Base-by-base conservation (phyloP, 2,329 filamentous ascomycete genomes). In the Ascochyta fabae region DNA sequence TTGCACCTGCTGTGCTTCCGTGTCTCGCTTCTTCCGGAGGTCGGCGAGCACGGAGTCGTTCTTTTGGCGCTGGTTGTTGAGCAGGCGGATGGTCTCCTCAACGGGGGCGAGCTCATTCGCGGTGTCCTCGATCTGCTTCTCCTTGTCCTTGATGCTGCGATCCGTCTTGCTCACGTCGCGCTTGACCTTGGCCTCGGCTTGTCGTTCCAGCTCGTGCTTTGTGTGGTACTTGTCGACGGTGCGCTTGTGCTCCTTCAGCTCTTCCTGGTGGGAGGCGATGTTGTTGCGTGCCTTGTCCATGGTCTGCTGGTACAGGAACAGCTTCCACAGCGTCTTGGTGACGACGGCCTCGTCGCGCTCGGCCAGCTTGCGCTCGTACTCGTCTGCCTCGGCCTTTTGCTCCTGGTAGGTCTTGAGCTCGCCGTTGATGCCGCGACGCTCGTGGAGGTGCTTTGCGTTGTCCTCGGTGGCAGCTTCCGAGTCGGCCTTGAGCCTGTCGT, bases 371-470 rank as follows among this genome's bases (percentile, higher is more conserved):
- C 86, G 88, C 71, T 96, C 90, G 72, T 94, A 99, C 66, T 89
- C 94, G 64, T 99, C 95, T 5, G 94, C 94, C 72, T 98, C 95
- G 64, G 88, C 88, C 79, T 98, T 98, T 77, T 98, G 94, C 74
- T 98, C 92, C 70, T 96, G 90, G 70, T 97, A 99, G 69, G 96
- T 92, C 74, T 95, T 96, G 74, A 99, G 96, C 77, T 99, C 95
- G 3, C 92, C 94, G 75, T 98, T 98, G 78, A 99, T 97, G 43
- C 91, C 92, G 64, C 95, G 88, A 31, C 95, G 90, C 58, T 93
- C 87, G 69, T 95, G 90, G 8, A 98, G 86, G 73, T 96, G 93
- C 64, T 92, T 90, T 40, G 88, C 91, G 63, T 96, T 91, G 62
- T 96, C 91, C 68, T 98, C 94, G 1, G 89, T 86, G 6, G 94